A percentile compares a stretch with the other conserved stretches of the same genome.
These are phyloP conservation scores for Lipomyces oligophaga DNA, from an alignment of 805 yeast genomes.

Conservation along the genomic window DNA sequence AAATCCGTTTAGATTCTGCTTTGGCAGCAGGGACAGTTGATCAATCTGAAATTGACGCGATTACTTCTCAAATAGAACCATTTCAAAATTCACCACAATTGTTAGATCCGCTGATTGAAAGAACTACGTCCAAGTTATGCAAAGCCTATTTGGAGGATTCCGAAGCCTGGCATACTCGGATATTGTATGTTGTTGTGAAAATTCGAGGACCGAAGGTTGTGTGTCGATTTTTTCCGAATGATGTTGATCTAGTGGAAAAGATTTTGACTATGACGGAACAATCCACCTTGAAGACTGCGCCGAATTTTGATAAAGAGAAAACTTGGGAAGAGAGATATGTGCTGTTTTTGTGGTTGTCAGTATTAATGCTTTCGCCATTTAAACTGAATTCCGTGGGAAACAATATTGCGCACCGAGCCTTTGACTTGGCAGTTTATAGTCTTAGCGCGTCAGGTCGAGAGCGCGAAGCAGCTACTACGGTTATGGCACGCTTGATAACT, in stretches of 20 bases:
- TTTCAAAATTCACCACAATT: slow-evolving; percentile 26
- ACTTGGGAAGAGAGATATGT: slow-evolving; percentile 95
- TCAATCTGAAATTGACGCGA: neutral
- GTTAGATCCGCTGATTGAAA: slow-evolving; percentile 20
- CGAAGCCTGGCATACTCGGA: slow-evolving; percentile 32
- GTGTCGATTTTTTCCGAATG: slow-evolving; percentile 56
- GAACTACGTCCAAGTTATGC: slow-evolving; percentile 2
- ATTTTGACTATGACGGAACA: slow-evolving; percentile 36
- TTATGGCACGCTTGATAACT: slow-evolving; percentile 53
- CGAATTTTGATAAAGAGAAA: slow-evolving; percentile 90
- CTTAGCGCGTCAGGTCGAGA: slow-evolving; percentile 53
- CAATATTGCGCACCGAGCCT: slow-evolving; percentile 34
- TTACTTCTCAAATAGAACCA: slow-evolving; percentile 17
- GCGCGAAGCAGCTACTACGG: slow-evolving; percentile 50
- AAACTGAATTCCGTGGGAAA: slow-evolving; percentile 45
- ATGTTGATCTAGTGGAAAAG: slow-evolving; percentile 48
- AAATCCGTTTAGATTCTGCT: neutral
- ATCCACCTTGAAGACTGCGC: too few relatives aligned
- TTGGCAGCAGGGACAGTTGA: neutral
- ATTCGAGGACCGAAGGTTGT: slow-evolving; percentile 63
- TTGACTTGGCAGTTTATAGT: slow-evolving; percentile 37
- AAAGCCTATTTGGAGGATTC: neutral
- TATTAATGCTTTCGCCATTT: slow-evolving; percentile 72
- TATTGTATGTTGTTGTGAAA: slow-evolving; percentile 60
- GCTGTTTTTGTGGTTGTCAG: slow-evolving; percentile 81